Conservation (phyloP, 805 yeast species). For the Metschnikowia picachoensis region DNA sequence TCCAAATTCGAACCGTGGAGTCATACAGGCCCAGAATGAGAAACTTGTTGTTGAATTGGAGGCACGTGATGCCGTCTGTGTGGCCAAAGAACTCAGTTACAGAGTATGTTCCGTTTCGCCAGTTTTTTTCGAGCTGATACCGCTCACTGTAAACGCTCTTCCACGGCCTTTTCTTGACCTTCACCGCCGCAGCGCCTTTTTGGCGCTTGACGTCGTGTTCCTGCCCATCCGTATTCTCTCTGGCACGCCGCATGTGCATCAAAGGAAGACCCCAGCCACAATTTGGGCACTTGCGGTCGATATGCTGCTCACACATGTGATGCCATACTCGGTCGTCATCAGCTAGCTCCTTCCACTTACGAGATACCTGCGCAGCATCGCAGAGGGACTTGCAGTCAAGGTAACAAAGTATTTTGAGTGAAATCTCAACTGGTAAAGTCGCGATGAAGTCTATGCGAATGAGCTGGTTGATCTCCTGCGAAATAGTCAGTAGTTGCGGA, state of each 20-base stretch:
- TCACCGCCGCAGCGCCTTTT: conserved; percentile 4
- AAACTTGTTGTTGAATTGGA: conserved; percentile 73
- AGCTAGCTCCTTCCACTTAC: conserved; percentile 82
- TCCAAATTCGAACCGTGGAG: conserved; percentile 91
- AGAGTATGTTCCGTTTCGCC: conserved; percentile 80
- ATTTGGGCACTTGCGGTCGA: conserved; percentile 93
- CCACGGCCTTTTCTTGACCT: conserved; percentile 70
- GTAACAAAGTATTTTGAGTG: conserved; percentile 81
- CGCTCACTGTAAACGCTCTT: conserved; percentile 91
- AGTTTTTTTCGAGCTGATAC: conserved; percentile 85
- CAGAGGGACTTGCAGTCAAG: conserved; percentile 92
- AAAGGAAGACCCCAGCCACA: conserved; percentile 99
- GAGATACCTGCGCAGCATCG: conserved; percentile 88
- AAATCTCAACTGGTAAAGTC: conserved; percentile 79
- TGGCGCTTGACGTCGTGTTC: conserved; percentile 11
- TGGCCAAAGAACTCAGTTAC: conserved; percentile 73
- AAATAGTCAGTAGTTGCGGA: conserved; percentile 85
- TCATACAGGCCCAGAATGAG: conserved; percentile 93
- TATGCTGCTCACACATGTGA: conserved; percentile 97
- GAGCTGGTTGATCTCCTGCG: conserved; percentile 72
- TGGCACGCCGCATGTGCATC: conserved; percentile 78
- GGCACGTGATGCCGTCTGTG: conserved; percentile 80
- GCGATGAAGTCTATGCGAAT: conserved; percentile 86
- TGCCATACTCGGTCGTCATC: conserved; percentile 98
- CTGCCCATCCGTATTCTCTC: conserved; percentile 35